phyloP scores from a whole-genome alignment of 163 green algal species.

The Volvox carteri region DNA sequence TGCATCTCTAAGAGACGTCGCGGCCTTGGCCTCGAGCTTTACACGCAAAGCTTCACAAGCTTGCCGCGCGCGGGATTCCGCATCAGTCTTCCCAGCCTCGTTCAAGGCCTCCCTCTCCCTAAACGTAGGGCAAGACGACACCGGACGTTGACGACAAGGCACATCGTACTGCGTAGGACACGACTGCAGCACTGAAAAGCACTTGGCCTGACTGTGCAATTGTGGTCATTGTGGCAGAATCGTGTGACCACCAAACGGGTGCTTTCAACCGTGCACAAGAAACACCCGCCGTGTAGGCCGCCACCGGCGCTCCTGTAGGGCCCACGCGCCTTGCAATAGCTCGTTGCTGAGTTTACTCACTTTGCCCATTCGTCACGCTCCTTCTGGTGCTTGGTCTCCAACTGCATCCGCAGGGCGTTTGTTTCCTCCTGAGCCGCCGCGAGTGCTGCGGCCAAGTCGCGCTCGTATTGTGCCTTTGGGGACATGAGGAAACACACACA shows the following conservation, averaged over 20 bases:
- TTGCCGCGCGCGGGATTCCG: background rate
- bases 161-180: too few species aligned
- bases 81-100: slow-evolving; percentile 5
- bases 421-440: background rate
- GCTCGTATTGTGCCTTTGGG: slow-evolving; percentile 28
- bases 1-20: background rate
- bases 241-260: too few species aligned
- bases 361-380: slow-evolving; percentile 49
- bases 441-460: background rate
- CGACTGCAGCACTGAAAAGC: too few species aligned
- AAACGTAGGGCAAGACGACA: background rate
- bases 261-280: too few species aligned
- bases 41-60: background rate
- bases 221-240: too few species aligned
- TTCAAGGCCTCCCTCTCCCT: slow-evolving; percentile 50
- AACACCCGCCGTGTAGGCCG: too few species aligned
- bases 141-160: too few species aligned
- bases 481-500: background rate
- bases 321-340: too few species aligned
- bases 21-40: background rate
- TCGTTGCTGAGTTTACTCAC: too few species aligned
- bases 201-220: too few species aligned
- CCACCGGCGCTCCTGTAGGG: too few species aligned
- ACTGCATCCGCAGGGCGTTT: background rate
- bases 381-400: slow-evolving; percentile 41